Evolutionary conservation across 129 eudicot species (phyloP).

Genomic region (Heracleum sosnowskyi): DNA sequence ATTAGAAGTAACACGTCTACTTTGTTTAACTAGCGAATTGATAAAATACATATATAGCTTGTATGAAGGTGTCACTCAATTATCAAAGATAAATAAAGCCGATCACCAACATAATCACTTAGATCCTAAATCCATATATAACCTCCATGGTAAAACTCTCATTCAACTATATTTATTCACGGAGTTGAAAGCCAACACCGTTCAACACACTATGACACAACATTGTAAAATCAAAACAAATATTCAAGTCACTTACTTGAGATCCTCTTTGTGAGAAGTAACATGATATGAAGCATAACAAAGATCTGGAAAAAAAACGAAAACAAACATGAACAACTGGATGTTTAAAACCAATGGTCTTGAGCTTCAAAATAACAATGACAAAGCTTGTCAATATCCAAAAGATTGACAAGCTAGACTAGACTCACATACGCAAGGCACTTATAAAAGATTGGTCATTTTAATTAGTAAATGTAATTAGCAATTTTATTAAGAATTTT

Average conservation of each 20-base stretch:
- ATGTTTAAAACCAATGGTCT: conserved; percentile 4
- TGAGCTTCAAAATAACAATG: background rate
- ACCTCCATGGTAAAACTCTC: background rate
- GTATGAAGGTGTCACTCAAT: too few species aligned
- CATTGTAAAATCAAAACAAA: background rate
- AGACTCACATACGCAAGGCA: background rate
- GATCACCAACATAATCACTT: too few species aligned
- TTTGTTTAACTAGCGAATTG: too few species aligned
- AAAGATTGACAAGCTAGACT: background rate
- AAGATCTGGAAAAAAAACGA: conserved; percentile 43
- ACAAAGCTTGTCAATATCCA: background rate
- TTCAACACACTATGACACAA: background rate
- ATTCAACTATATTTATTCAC: background rate
- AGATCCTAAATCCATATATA: background rate
- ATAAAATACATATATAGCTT: too few species aligned
- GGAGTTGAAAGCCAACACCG: background rate
- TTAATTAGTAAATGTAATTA: background rate
- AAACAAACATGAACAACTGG: conserved; percentile 7
- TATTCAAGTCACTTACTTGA: conserved; percentile 52
- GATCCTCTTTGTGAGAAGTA: conserved; percentile 84
- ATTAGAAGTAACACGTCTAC: too few species aligned
- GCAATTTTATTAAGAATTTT: background rate
- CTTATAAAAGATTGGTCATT: background rate
- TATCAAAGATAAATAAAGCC: too few species aligned
- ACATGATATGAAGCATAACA: conserved; percentile 68